These are phyloP conservation scores for Phaseolus coccineus DNA, from an alignment of 331 rosid species.

Conservation along the genomic window DNA sequence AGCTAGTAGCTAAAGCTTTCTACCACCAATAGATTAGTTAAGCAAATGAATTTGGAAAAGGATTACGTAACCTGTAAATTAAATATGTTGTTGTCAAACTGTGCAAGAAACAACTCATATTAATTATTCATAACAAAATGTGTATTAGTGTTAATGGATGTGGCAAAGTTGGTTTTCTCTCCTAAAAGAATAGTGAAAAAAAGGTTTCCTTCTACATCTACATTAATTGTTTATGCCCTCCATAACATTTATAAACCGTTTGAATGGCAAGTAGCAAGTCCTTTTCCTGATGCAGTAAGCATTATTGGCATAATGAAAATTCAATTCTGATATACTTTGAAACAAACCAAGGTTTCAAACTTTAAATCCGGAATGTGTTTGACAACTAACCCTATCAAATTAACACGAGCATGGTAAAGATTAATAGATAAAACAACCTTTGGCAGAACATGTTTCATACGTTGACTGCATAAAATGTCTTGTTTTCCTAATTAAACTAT, in stretches of 20 bases:
- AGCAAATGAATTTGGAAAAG: constrained; percentile 23
- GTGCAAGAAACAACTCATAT: constrained; percentile 13
- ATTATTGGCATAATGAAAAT: background rate
- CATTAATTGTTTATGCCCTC: background rate
- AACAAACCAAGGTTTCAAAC: background rate
- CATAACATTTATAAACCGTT: too few species aligned
- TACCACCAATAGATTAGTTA: too few species aligned
- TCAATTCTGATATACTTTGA: background rate
- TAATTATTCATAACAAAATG: background rate
- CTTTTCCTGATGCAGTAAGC: background rate
- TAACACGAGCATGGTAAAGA: too few species aligned
- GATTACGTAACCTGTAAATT: background rate
- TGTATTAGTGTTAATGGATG: background rate
- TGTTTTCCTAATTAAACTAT: background rate
- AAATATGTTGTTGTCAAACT: background rate
- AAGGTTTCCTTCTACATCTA: background rate
- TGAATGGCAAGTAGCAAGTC: background rate
- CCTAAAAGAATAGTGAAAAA: background rate
- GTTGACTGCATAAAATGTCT: background rate
- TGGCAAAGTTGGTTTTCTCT: constrained; percentile 7
- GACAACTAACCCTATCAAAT: too few species aligned
- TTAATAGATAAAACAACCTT: background rate
- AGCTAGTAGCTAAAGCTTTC: too few species aligned
- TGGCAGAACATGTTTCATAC: background rate
- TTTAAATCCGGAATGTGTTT: too few species aligned